Conservation (phyloP, 768 basidiomycete species). For the Pleurotus sapidus region DNA sequence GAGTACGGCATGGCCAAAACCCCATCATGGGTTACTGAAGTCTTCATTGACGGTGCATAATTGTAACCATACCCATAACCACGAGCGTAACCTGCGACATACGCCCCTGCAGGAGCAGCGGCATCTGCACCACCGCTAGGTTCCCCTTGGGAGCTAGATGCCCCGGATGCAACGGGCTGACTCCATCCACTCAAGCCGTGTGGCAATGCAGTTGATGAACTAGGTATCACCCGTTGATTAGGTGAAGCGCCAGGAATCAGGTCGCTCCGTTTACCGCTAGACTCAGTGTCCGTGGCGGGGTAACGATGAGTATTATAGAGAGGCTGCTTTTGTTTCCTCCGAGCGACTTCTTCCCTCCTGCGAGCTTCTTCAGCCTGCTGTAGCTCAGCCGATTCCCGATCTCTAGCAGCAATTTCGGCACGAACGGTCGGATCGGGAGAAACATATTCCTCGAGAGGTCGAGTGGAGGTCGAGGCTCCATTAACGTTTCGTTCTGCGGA, state of each 20-base stretch:
- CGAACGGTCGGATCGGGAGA: conserved; percentile 3
- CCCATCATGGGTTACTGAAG: conserved; percentile 1
- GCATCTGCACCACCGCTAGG: neutral
- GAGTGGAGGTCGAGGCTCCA: conserved; percentile 2
- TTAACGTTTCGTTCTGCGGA: neutral
- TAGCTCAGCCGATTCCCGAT: conserved; percentile 4
- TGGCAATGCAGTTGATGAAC: conserved; percentile 13
- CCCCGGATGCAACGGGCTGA: neutral
- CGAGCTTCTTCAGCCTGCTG: conserved; percentile 3
- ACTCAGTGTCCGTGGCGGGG: neutral
- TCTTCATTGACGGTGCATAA: conserved; percentile 11
- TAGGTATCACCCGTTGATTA: conserved; percentile 26
- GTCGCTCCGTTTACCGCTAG: conserved; percentile 19
- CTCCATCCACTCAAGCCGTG: conserved; percentile 7
- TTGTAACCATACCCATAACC: conserved; percentile 34
- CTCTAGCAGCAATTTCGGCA: conserved; percentile 1
- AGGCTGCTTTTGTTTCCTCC: conserved; percentile 1
- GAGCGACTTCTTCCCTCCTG: neutral
- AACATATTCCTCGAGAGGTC: neutral
- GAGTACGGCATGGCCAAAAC: neutral
- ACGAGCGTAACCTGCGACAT: conserved; percentile 30
- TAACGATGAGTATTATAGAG: conserved; percentile 4
- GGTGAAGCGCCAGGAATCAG: conserved; percentile 29
- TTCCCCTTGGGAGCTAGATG: neutral
- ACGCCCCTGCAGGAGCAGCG: conserved; percentile 23